Base-by-base conservation (phyloP, 2,329 filamentous ascomycete genomes). In the Dactylellina leptospora region DNA sequence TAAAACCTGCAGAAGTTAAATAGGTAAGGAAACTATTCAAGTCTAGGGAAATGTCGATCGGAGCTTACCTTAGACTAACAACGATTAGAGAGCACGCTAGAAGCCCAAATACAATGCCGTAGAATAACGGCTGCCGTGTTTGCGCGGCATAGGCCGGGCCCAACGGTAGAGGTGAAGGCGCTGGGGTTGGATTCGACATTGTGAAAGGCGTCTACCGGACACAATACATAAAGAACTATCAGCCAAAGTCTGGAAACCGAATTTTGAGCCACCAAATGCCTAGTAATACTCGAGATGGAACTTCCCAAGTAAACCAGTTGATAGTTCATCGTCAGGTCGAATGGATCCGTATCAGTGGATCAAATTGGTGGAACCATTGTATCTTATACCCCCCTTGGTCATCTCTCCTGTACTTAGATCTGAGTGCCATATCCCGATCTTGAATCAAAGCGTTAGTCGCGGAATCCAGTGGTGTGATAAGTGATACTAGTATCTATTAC, bases 1-100 rank as follows among this genome's bases (percentile, higher is more conserved):
- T 75, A 76, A 25, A 76, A 72, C 38, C 75, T 76, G 16, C 1
- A 20, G 48, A 9, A 10, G 10, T 18, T 18, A 4, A 18, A 2
- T 47, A 11, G n/a, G 18, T 22, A 11, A 10, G 20, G 16, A 28
- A n/a, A 28, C 5, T 50, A 11, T 28, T 28, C 20, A 13, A 9
- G 42, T 2, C 16, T 22, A 23, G 4, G 2, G 6, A 27, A 27
- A 13, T 25, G 18, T 27, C 2, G 9, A 10, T 11, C 16, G 22
- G 9, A 36, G n/a, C n/a, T 9, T 16, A 66, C 61, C 61, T 66
- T 44, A 58, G 42, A 30, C 61, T 51, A 13, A 66, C 61, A 33
- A 44, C 13, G 10, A 51, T 51, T 4, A 48, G 30, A 30, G 61
- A 66, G 20, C 40, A 58, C 9, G n/a, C 54, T 18, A 66, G 22